Evolutionary conservation across 305 asterid genomes (phyloP).

Genomic region (Ilex paraguariensis): DNA sequence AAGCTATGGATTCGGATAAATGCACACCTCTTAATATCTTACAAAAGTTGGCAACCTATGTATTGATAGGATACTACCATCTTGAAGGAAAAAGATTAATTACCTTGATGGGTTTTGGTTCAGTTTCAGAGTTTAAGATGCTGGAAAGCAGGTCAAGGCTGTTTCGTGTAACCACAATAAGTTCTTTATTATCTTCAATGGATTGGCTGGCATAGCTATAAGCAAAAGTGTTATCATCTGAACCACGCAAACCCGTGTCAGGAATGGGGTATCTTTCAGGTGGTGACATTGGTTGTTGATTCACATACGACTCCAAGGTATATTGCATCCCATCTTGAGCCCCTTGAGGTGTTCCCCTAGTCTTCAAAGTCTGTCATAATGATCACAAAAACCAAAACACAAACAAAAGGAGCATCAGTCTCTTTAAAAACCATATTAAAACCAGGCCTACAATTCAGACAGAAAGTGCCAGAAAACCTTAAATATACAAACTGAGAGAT

Average conservation of each 20-base stretch:
- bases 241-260: slow-evolving; percentile 29
- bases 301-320: slow-evolving; percentile 61
- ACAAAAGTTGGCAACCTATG: not conserved
- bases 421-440: not conserved
- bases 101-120: slow-evolving; percentile 69
- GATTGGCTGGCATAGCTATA: slow-evolving; percentile 43
- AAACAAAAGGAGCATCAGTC: not conserved
- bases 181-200: slow-evolving; percentile 64
- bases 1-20: not conserved
- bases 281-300: slow-evolving; percentile 47
- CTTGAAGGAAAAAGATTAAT: slow-evolving; percentile 9
- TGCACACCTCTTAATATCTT: not conserved
- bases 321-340: slow-evolving; percentile 34
- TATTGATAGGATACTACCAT: not conserved
- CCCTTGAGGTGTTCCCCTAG: slow-evolving; percentile 41
- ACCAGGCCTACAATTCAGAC: too few species aligned
- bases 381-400: not conserved
- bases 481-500: too few species aligned
- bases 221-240: slow-evolving; percentile 32
- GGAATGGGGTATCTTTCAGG: slow-evolving; percentile 67
- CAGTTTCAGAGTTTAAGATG: slow-evolving; percentile 69
- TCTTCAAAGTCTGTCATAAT: slow-evolving; percentile 48
- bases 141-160: slow-evolving; percentile 80
- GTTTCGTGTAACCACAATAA: slow-evolving; percentile 68
- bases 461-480: too few species aligned